A percentile compares a stretch with the other conserved stretches of the same genome.
Conservation (phyloP, 1,284 basidiomycete genomes). For the Leccinum variabile region DNA sequence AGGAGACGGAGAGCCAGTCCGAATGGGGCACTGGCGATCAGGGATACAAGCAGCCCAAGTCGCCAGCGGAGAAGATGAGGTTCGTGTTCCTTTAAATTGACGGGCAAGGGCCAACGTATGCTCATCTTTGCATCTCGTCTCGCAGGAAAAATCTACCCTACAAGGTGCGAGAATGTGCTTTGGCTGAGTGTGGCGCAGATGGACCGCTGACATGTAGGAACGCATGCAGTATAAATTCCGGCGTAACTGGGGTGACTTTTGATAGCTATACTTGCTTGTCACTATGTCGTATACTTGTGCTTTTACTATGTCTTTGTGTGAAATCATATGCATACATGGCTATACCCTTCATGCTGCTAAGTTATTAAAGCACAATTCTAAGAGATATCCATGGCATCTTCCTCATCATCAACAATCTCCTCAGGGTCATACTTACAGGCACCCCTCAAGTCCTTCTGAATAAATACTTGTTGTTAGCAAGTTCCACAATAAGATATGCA, state of each 20-base stretch:
- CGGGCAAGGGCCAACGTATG: background rate
- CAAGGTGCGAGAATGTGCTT: conserved; percentile 57
- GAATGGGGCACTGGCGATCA: conserved; percentile 72
- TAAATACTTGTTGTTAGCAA: too few species aligned
- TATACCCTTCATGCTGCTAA: conserved; percentile 25
- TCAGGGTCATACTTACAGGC: too few species aligned
- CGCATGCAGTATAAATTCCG: conserved; percentile 85
- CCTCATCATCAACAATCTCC: too few species aligned
- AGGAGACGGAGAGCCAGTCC: conserved; percentile 50
- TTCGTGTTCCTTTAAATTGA: conserved; percentile 17
- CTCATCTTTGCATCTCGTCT: background rate
- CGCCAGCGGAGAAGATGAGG: conserved; percentile 70
- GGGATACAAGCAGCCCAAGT: conserved; percentile 75
- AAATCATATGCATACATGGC: conserved; percentile 29
- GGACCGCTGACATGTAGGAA: conserved; percentile 49
- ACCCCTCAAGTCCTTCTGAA: too few species aligned
- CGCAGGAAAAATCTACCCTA: conserved; percentile 76
- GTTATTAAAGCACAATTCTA: too few species aligned
- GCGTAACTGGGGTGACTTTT: conserved; percentile 84
- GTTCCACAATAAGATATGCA: background rate
- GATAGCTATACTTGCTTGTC: conserved; percentile 22
- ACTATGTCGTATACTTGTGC: conserved; percentile 13
- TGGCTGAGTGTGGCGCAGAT: conserved; percentile 13
- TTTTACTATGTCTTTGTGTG: conserved; percentile 6
- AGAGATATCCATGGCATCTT: too few species aligned